phyloP scores from a whole-genome alignment of 768 basidiomycete species.

The Mycena floridula region DNA sequence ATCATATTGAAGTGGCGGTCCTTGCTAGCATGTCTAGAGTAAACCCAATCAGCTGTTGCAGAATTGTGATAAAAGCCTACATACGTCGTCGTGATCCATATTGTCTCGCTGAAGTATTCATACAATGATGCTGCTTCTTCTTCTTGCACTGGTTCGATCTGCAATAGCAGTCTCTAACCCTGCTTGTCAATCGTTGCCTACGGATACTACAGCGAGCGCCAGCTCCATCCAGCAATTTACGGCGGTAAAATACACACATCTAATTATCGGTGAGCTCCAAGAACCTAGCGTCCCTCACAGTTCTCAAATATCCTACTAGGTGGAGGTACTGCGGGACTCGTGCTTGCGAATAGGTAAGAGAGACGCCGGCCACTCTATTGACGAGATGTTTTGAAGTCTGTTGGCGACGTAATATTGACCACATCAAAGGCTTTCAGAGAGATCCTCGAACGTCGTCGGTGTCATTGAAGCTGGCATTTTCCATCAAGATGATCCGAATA shows the following conservation, averaged over 20 bases:
- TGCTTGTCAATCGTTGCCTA: not conserved
- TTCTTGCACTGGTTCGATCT: not conserved
- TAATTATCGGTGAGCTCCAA: not conserved
- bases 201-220: not conserved
- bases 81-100: too few species aligned
- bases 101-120: too few species aligned
- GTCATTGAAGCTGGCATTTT: slow-evolving; percentile 44
- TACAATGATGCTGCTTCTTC: too few species aligned
- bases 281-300: too few species aligned
- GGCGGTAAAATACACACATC: not conserved
- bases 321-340: not conserved
- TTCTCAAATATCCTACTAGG: too few species aligned
- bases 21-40: too few species aligned
- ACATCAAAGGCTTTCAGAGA: not conserved
- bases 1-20: too few species aligned
- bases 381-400: too few species aligned
- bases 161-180: not conserved
- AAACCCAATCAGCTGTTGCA: too few species aligned
- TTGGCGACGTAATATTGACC: too few species aligned
- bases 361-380: not conserved
- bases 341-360: not conserved
- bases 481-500: not conserved
- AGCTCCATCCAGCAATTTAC: not conserved
- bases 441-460: slow-evolving; percentile 21
- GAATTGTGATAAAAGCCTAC: too few species aligned